phyloP scores from a whole-genome alignment of 768 basidiomycete genomes.

The Pisolithus tinctorius region DNA sequence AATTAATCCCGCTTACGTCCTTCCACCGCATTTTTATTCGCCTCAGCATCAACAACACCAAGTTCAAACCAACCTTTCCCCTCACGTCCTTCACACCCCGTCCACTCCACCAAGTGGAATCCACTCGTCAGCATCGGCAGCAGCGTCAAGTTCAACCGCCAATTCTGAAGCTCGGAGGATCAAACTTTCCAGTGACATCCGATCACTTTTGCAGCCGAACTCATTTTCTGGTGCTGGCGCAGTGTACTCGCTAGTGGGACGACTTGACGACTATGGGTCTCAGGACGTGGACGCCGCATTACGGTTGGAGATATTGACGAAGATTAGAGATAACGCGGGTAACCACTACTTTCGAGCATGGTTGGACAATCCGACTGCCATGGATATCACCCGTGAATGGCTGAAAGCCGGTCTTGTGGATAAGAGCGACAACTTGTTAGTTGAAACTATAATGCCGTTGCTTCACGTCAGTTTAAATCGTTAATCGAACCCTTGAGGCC shows the following conservation, averaged over 20 bases:
- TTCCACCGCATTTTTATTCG: constrained; percentile 32
- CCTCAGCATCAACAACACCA: constrained; percentile 21
- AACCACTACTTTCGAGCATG: constrained; percentile 86
- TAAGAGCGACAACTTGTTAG: constrained; percentile 46
- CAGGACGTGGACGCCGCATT: constrained; percentile 57
- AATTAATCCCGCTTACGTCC: constrained; percentile 37
- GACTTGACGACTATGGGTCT: constrained; percentile 53
- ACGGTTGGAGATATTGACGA: constrained; percentile 70
- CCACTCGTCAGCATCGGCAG: constrained; percentile 28
- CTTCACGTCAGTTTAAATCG: constrained; percentile 61
- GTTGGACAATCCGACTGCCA: constrained; percentile 67
- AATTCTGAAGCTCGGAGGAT: constrained; percentile 50
- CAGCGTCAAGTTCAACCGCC: constrained; percentile 25
- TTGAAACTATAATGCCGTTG: constrained; percentile 80
- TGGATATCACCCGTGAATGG: constrained; percentile 80
- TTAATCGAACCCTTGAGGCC: neutral
- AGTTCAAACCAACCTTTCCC: constrained; percentile 62
- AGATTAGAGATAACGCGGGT: constrained; percentile 76
- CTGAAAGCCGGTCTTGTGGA: constrained; percentile 60
- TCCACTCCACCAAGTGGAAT: constrained; percentile 30
- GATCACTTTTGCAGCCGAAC: constrained; percentile 49
- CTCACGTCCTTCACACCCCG: constrained; percentile 61
- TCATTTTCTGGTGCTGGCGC: constrained; percentile 66
- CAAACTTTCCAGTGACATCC: constrained; percentile 44
- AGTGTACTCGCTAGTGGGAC: constrained; percentile 52